Evolutionary conservation across 176 grass and related monocot species (phyloP).

Genomic region (Oryza punctata): DNA sequence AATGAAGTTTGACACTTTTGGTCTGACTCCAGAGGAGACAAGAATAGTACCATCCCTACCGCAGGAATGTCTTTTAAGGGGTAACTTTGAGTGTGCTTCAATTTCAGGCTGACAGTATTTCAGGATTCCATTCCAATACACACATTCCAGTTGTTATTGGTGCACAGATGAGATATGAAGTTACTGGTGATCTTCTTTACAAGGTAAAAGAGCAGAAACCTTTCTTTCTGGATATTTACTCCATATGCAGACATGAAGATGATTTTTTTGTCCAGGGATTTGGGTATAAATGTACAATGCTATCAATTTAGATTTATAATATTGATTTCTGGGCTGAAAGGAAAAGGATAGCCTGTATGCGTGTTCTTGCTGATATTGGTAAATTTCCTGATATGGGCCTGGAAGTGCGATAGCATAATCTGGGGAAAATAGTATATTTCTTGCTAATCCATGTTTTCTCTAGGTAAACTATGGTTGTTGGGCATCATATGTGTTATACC

Average conservation of each 20-base stretch:
- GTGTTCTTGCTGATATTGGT: not conserved
- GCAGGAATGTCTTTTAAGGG: conserved; percentile 15
- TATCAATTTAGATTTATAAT: not conserved
- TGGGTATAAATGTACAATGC: not conserved
- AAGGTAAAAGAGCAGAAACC: conserved; percentile 58
- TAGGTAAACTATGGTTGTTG: not conserved
- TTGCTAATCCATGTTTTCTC: not conserved
- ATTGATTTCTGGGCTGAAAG: not conserved
- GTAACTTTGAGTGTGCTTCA: not conserved
- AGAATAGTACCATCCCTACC: not conserved
- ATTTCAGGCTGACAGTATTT: conserved; percentile 86
- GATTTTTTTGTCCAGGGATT: not conserved
- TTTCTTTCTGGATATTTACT: conserved; percentile 27
- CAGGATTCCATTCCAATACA: conserved; percentile 88
- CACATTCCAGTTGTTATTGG: conserved; percentile 93
- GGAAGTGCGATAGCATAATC: not conserved
- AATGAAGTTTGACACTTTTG: not conserved
- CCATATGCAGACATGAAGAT: conserved; percentile 4
- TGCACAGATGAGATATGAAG: conserved; percentile 90
- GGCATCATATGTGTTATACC: not conserved
- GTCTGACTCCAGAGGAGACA: not conserved
- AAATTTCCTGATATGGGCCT: not conserved
- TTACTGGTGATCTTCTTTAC: conserved; percentile 91
- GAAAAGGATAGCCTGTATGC: not conserved
- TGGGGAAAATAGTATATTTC: not conserved